phyloP scores from a whole-genome alignment of 768 basidiomycete species.

The Trametes gibbosa region DNA sequence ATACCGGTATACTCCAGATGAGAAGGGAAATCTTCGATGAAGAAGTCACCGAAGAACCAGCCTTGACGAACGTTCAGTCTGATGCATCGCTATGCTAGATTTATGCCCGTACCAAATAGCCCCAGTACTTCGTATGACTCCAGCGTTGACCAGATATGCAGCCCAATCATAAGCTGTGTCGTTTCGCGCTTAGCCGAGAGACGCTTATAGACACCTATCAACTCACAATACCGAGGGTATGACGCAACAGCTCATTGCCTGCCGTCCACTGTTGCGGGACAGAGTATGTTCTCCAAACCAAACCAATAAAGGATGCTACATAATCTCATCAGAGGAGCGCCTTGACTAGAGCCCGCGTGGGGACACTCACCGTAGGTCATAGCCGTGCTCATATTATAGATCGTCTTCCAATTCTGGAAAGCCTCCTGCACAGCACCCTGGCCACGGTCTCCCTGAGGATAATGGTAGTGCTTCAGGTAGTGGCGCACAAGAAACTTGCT shows the following conservation, averaged over 20 bases:
- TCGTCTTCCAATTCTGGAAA: slow-evolving; percentile 91
- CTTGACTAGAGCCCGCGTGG: neutral
- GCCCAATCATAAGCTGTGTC: slow-evolving; percentile 53
- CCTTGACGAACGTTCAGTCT: slow-evolving; percentile 43
- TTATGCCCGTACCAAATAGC: slow-evolving; percentile 65
- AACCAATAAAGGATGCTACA: slow-evolving; percentile 77
- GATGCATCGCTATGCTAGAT: neutral
- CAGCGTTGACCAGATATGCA: slow-evolving; percentile 89
- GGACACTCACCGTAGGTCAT: slow-evolving; percentile 86
- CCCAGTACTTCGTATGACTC: slow-evolving; percentile 94
- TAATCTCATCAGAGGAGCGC: neutral
- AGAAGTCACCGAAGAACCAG: slow-evolving; percentile 99
- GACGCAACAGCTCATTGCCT: slow-evolving; percentile 81
- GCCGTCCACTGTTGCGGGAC: slow-evolving; percentile 83
- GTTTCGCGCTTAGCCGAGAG: neutral
- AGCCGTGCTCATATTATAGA: slow-evolving; percentile 89
- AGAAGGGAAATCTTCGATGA: slow-evolving; percentile 89
- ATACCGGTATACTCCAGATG: slow-evolving; percentile 95
- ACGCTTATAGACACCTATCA: neutral
- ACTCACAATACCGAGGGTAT: slow-evolving; percentile 84
- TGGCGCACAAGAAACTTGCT: slow-evolving; percentile 90
- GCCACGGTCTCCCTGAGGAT: slow-evolving; percentile 64
- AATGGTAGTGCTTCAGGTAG: slow-evolving; percentile 93
- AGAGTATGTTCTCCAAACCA: slow-evolving; percentile 89
- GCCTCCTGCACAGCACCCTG: slow-evolving; percentile 87